These are phyloP conservation scores for Ogataea neopini DNA, from an alignment of 805 yeast genomes.

Conservation along the genomic window DNA sequence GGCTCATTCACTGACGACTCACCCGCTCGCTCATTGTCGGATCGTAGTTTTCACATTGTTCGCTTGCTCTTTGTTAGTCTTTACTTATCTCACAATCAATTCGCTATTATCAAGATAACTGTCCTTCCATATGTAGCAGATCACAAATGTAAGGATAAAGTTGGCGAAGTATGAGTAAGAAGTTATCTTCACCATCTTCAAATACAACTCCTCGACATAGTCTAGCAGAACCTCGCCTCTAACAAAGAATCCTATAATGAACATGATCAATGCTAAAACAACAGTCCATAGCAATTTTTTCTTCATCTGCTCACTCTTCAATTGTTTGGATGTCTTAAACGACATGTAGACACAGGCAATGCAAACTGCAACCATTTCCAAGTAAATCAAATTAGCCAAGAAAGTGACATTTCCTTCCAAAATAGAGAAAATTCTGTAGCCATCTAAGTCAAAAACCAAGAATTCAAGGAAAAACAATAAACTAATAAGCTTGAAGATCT, in stretches of 20 bases:
- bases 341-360: constrained; percentile 21
- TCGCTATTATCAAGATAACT: constrained; percentile 22
- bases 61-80: background rate
- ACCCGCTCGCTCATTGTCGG: too few species aligned
- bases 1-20: too few species aligned
- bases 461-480: constrained; percentile 28
- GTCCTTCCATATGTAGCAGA: constrained; percentile 32
- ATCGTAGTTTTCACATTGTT: too few species aligned
- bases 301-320: constrained; percentile 21
- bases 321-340: constrained; percentile 21
- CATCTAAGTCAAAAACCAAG: constrained; percentile 32
- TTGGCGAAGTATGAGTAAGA: constrained; percentile 28
- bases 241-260: constrained; percentile 19
- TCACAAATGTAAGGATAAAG: constrained; percentile 21
- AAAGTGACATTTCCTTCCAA: constrained; percentile 26
- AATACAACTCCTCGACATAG: constrained; percentile 12
- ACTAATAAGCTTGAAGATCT: constrained; percentile 23
- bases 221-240: constrained; percentile 20
- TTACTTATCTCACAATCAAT: constrained; percentile 2
- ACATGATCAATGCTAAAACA: constrained; percentile 20
- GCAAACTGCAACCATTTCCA: constrained; percentile 25
- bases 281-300: constrained; percentile 21
- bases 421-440: constrained; percentile 31
- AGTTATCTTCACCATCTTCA: constrained; percentile 23
- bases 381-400: constrained; percentile 25